Evolutionary conservation across 2,329 filamentous ascomycete genomes (phyloP).

Genomic region (Knoxdaviesia proteae): DNA sequence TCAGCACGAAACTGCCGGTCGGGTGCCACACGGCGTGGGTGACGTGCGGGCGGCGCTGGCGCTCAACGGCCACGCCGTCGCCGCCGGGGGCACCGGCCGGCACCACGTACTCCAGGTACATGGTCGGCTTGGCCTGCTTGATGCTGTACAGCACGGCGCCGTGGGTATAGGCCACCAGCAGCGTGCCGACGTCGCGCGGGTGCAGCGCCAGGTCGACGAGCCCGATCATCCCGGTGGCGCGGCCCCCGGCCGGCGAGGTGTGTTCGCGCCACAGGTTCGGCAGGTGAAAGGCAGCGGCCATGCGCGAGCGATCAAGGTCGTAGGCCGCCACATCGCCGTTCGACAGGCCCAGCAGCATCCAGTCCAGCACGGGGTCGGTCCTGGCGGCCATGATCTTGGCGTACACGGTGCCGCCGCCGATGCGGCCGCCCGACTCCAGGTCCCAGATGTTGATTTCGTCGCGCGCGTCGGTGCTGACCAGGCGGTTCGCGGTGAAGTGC

Average conservation of each 20-base stretch:
- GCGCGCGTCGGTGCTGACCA: slow-evolving; percentile 66
- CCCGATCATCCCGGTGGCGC: slow-evolving; percentile 21
- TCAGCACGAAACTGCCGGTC: slow-evolving; percentile 73
- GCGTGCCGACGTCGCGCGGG: slow-evolving; percentile 75
- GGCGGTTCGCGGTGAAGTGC: slow-evolving; percentile 69
- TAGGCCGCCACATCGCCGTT: slow-evolving; percentile 80
- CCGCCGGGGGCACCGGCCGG: slow-evolving; percentile 70
- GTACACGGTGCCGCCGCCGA: slow-evolving; percentile 54
- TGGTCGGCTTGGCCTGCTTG: slow-evolving; percentile 64
- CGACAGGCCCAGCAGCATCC: slow-evolving; percentile 67
- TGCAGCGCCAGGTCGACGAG: slow-evolving; percentile 70
- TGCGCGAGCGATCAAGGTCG: slow-evolving; percentile 63
- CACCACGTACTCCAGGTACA: slow-evolving; percentile 68
- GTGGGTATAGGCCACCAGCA: slow-evolving; percentile 76
- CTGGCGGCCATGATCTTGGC: slow-evolving; percentile 54
- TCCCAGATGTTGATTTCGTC: slow-evolving; percentile 77
- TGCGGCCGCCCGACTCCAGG: slow-evolving; percentile 43
- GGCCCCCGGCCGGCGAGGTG: slow-evolving; percentile 19
- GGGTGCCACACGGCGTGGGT: slow-evolving; percentile 87
- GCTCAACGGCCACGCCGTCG: slow-evolving; percentile 41
- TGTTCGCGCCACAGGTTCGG: slow-evolving; percentile 70
- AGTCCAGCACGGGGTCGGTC: slow-evolving; percentile 82
- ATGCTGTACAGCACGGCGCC: slow-evolving; percentile 85
- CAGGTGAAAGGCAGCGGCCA: slow-evolving; percentile 53
- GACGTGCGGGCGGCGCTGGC: slow-evolving; percentile 48